phyloP scores from a whole-genome alignment of 179 eudicot genomes.

The Dionaea muscipula region DNA sequence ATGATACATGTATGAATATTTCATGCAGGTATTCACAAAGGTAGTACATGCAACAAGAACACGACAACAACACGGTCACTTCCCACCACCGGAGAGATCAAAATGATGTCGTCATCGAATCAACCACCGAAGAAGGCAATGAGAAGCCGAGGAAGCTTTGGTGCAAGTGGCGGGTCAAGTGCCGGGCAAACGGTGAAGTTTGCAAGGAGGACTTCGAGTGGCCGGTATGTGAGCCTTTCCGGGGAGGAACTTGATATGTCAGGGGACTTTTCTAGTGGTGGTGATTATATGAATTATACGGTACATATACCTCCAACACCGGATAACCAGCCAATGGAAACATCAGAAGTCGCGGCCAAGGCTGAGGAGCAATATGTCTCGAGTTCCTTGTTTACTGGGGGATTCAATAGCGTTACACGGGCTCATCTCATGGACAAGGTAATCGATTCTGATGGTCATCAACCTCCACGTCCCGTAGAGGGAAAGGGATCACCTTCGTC shows the following conservation, averaged over 20 bases:
- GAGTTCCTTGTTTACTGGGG: conserved; percentile 53
- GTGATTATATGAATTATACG: conserved; percentile 50
- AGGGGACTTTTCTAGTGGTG: conserved; percentile 34
- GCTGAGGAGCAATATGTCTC: conserved; percentile 65
- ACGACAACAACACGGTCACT: no score
- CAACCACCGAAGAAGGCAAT: conserved; percentile 34
- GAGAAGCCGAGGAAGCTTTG: conserved; percentile 15
- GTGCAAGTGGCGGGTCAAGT: conserved; percentile 7
- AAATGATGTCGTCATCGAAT: conserved; percentile 21
- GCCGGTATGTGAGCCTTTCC: conserved; percentile 50
- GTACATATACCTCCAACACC: conserved; percentile 60
- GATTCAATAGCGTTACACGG: conserved; percentile 54
- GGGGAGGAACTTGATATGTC: conserved; percentile 50
- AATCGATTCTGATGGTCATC: conserved; percentile 38
- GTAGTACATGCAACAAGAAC: no score
- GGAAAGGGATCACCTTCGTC: conserved; percentile 29
- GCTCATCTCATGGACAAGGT: conserved; percentile 68
- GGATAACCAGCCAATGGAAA: conserved; percentile 46
- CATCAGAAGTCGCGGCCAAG: conserved; percentile 35
- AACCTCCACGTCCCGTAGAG: conserved; percentile 1
- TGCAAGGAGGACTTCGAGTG: conserved; percentile 51
- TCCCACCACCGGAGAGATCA: no score
- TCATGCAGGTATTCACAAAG: no score
- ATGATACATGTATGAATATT: no score
- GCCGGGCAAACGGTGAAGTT: conserved; percentile 44